Evolutionary conservation across 73 alveolate species (phyloP).

Genomic region (Paramecium sonneborni): DNA sequence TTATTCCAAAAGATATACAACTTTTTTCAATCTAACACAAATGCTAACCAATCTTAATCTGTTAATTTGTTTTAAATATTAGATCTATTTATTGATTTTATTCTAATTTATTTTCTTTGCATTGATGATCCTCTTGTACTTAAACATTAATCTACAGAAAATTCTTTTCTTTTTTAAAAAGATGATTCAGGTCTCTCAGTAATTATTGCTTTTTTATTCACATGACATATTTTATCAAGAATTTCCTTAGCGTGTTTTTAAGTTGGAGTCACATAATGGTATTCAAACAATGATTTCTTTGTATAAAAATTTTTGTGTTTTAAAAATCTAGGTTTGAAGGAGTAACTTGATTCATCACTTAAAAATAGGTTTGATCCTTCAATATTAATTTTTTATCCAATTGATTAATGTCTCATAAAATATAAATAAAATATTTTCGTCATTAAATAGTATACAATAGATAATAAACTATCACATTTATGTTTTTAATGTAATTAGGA

Average conservation of each 20-base stretch:
- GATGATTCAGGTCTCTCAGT: constrained; percentile 3
- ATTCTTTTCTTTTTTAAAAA: background rate
- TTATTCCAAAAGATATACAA: background rate
- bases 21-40: background rate
- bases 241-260: background rate
- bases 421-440: background rate
- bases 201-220: background rate
- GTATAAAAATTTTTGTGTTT: background rate
- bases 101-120: background rate
- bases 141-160: background rate
- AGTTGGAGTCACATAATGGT: background rate
- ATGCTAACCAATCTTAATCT: constrained; percentile 11
- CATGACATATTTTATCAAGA: background rate
- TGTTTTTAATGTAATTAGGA: background rate
- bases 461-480: background rate
- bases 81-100: background rate
- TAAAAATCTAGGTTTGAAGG: background rate
- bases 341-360: background rate
- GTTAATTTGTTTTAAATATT: background rate
- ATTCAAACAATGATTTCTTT: background rate
- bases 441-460: background rate
- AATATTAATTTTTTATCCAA: background rate
- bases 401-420: background rate
- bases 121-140: background rate
- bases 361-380: background rate